A percentile compares a stretch with the other conserved stretches of the same genome.
Evolutionary conservation across 495 filamentous ascomycete genomes (phyloP).

Genomic region (Clavariopsis aquatica): DNA sequence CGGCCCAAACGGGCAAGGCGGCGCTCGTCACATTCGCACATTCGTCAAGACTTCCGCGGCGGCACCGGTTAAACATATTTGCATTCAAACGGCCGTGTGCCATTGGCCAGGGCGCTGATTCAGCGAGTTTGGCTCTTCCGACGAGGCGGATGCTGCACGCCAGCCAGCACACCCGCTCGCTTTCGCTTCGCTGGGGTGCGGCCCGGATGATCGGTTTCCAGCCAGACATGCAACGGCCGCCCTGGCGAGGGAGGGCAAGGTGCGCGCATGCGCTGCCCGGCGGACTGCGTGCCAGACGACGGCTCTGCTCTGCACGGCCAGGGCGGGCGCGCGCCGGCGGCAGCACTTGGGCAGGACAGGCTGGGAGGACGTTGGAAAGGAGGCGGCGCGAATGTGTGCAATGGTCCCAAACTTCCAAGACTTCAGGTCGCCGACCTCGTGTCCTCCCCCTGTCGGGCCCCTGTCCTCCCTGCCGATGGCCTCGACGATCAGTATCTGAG

Average conservation of each 20-base stretch:
- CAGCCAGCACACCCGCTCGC: constrained; percentile 21
- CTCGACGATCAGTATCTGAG: constrained; percentile 34
- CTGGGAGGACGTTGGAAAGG: constrained; percentile 2
- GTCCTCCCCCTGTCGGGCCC: too few relatives aligned
- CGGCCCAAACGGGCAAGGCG: constrained; percentile 7
- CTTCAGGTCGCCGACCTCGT: constrained; percentile 34
- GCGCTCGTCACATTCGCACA: not conserved
- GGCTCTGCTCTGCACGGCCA: not conserved
- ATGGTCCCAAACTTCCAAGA: constrained; percentile 27
- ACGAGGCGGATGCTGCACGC: constrained; percentile 11
- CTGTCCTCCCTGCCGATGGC: constrained; percentile 12
- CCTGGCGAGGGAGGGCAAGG: too few relatives aligned
- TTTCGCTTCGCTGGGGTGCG: constrained; percentile 10
- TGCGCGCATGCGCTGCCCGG: too few relatives aligned
- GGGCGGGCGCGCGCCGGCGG: not conserved
- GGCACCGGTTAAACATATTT: not conserved
- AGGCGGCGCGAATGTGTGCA: constrained; percentile 13
- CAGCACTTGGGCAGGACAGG: too few relatives aligned
- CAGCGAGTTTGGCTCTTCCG: constrained; percentile 19
- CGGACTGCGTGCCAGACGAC: too few relatives aligned
- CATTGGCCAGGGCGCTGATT: constrained; percentile 19
- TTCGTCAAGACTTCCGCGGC: too few relatives aligned
- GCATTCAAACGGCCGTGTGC: not conserved
- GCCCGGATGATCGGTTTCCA: constrained; percentile 27
- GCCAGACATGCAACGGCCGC: constrained; percentile 16